Percentiles rank a stretch among this genome's conserved stretches.
phyloP scores from a whole-genome alignment of 2,329 filamentous ascomycete species.

The Blumeria hordei region DNA sequence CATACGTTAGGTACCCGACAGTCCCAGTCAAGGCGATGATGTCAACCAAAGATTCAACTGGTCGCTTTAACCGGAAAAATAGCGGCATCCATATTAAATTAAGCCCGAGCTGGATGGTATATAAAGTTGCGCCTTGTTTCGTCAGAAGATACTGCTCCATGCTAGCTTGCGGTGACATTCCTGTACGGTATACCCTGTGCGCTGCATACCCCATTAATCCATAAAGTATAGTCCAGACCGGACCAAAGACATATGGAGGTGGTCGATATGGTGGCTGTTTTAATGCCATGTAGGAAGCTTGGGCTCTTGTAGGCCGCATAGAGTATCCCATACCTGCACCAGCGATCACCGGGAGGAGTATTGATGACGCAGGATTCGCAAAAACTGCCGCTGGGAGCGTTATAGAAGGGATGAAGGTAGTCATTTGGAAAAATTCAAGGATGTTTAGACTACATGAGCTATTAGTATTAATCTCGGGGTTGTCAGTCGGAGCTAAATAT shows the following conservation, averaged over 20 bases:
- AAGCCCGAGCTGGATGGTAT: constrained; percentile 63
- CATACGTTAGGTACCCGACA: constrained; percentile 48
- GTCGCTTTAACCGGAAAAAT: constrained; percentile 59
- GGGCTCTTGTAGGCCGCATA: constrained; percentile 31
- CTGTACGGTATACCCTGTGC: constrained; percentile 40
- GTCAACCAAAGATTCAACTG: constrained; percentile 50
- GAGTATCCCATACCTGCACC: constrained; percentile 52
- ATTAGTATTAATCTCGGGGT: too few species aligned
- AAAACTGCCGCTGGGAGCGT: constrained; percentile 52
- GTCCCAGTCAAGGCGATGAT: constrained; percentile 48
- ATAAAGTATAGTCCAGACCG: constrained; percentile 40
- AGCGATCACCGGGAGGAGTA: constrained; percentile 50
- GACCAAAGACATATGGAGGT: constrained; percentile 36
- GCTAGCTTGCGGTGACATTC: constrained; percentile 19
- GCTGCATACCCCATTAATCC: constrained; percentile 73
- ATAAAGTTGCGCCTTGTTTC: constrained; percentile 50
- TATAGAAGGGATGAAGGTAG: constrained; percentile 52
- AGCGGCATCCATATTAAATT: constrained; percentile 84
- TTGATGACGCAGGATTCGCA: constrained; percentile 43
- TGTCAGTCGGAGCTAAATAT: too few species aligned
- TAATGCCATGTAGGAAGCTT: constrained; percentile 37
- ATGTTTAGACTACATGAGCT: too few species aligned
- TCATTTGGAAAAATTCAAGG: constrained; percentile 27
- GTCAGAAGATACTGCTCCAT: constrained; percentile 18
- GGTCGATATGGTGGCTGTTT: constrained; percentile 43